Percentiles rank a stretch among this genome's conserved stretches.
These are phyloP conservation scores for Hanseniaspora hatyaiensis DNA, from an alignment of 805 yeast genomes.

Conservation along the genomic window DNA sequence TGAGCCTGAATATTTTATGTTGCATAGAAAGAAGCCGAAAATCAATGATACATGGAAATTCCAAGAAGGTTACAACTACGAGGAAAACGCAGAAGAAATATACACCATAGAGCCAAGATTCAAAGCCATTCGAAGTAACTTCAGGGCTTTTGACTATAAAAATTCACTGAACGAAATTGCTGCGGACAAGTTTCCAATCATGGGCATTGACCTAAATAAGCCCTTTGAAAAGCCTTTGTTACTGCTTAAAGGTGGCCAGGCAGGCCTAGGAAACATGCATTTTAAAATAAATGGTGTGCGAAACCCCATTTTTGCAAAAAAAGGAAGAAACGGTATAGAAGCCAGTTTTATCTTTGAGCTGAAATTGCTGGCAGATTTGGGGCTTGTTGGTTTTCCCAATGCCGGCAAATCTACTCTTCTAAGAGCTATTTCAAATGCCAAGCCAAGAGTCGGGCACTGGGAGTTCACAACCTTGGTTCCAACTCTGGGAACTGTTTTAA, in stretches of 20 bases:
- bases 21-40: conserved; percentile 36
- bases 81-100: conserved; percentile 57
- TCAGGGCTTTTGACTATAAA: conserved; percentile 52
- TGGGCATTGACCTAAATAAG: conserved; percentile 63
- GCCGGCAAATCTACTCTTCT: conserved; percentile 90
- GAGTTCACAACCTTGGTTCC: conserved; percentile 91
- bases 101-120: conserved; percentile 60
- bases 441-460: conserved; percentile 92
- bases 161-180: conserved; percentile 45
- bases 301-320: conserved; percentile 79
- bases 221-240: conserved; percentile 57
- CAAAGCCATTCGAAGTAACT: conserved; percentile 47
- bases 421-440: conserved; percentile 76
- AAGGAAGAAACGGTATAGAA: conserved; percentile 60
- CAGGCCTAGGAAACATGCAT: conserved; percentile 96
- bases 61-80: conserved; percentile 28
- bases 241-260: conserved; percentile 72
- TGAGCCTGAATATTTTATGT: conserved; percentile 41
- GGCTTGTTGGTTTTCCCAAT: conserved; percentile 89
- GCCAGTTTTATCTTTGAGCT: conserved; percentile 67
- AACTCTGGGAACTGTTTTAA: conserved; percentile 72
- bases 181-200: conserved; percentile 62
- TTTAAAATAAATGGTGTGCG: conserved; percentile 72
- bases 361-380: conserved; percentile 82
- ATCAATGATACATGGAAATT: conserved; percentile 62